Percentiles rank a stretch among this genome's conserved stretches.
phyloP scores from a whole-genome alignment of 257 asterid species.

The Verbascum thapsus region DNA sequence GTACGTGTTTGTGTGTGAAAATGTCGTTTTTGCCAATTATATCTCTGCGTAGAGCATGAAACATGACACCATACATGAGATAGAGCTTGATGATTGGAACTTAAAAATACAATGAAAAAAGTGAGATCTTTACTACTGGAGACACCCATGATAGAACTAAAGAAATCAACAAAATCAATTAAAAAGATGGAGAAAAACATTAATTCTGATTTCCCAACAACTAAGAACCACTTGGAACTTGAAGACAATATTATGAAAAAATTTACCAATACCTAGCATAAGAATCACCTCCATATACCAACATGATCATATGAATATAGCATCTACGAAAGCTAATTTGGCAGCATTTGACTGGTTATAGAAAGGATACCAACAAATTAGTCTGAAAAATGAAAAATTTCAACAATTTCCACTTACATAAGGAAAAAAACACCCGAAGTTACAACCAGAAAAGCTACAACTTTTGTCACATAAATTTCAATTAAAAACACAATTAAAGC shows the following conservation, averaged over 20 bases:
- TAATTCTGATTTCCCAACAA: conserved; percentile 14
- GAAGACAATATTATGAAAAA: not conserved
- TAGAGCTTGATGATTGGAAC: conserved; percentile 8
- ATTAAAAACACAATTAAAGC: conserved; percentile 15
- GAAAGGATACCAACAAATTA: not conserved
- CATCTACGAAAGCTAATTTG: not conserved
- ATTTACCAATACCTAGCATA: conserved; percentile 4
- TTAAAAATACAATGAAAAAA: not conserved
- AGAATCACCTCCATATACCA: not conserved
- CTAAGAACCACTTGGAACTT: not conserved
- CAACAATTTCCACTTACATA: conserved; percentile 2
- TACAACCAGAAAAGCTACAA: too few species aligned
- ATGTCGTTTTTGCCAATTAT: not conserved
- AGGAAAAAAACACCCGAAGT: not conserved
- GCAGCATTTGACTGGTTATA: conserved; percentile 2
- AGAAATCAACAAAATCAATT: not conserved
- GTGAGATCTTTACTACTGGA: not conserved
- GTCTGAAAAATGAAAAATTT: conserved; percentile 6
- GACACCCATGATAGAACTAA: conserved; percentile 6
- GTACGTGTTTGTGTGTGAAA: not conserved
- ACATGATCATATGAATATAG: conserved; percentile 7
- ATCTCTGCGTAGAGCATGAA: not conserved
- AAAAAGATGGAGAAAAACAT: conserved; percentile 9
- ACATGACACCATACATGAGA: conserved; percentile 1
- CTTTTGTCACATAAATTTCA: conserved; percentile 20